Conservation (phyloP, 495 filamentous ascomycete species). For the Hyaloscypha variabilis region DNA sequence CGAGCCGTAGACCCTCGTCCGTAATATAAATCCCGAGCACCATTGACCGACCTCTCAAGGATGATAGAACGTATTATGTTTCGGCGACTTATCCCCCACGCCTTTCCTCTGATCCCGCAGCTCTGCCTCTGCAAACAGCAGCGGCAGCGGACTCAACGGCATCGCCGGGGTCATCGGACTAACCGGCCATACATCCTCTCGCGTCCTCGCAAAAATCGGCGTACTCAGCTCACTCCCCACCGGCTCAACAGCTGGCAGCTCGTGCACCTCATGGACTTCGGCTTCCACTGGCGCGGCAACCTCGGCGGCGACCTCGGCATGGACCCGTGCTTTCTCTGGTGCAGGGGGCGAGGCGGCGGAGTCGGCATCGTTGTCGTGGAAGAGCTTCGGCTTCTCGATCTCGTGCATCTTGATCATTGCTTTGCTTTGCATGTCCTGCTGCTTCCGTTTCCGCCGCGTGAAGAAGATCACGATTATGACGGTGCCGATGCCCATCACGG, state of each 20-base stretch:
- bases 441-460: conserved; percentile 22
- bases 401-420: neutral
- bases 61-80: conserved; percentile 29
- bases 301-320: conserved; percentile 4
- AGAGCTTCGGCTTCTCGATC: neutral
- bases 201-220: neutral
- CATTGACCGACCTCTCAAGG: conserved; percentile 16
- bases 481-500: conserved; percentile 21
- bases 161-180: conserved; percentile 15
- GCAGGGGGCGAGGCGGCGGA: neutral
- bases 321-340: conserved; percentile 14
- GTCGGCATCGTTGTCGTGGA: neutral
- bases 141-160: conserved; percentile 23
- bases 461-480: conserved; percentile 28
- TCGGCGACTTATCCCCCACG: conserved; percentile 4
- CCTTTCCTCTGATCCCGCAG: conserved; percentile 24
- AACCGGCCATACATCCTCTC: conserved; percentile 18
- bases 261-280: conserved; percentile 23
- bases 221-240: conserved; percentile 25
- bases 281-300: conserved; percentile 16
- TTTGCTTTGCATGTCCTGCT: neutral
- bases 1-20: neutral
- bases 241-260: conserved; percentile 26
- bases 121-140: conserved; percentile 24
- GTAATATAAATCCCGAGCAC: neutral